These are phyloP conservation scores for Lipomyces orientalis DNA, from an alignment of 805 yeast species.

Conservation along the genomic window DNA sequence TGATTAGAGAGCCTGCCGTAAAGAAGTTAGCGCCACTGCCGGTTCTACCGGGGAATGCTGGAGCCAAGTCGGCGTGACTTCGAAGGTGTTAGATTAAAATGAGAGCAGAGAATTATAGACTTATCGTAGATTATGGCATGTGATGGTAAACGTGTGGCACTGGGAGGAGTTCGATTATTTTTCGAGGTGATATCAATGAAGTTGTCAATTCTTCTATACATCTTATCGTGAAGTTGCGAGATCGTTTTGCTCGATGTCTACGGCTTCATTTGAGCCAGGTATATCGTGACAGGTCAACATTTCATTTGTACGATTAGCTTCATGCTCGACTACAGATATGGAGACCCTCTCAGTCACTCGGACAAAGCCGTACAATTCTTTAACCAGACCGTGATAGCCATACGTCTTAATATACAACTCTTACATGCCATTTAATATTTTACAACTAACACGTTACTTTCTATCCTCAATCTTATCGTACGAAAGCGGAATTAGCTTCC, in stretches of 20 bases:
- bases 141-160: too few species aligned
- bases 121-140: too few species aligned
- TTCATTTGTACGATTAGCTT: too few species aligned
- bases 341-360: not conserved
- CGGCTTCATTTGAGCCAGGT: too few species aligned
- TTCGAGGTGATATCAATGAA: too few species aligned
- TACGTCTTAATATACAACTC: not conserved
- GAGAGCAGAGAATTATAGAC: not conserved
- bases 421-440: not conserved
- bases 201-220: too few species aligned
- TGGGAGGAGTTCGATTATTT: too few species aligned
- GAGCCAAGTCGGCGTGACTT: not conserved
- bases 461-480: conserved; percentile 25
- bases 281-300: too few species aligned
- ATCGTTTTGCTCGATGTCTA: too few species aligned
- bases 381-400: not conserved
- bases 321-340: not conserved
- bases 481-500: conserved; percentile 34
- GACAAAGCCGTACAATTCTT: not conserved
- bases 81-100: not conserved
- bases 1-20: conserved; percentile 29
- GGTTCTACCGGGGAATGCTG: not conserved
- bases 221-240: too few species aligned
- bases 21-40: conserved; percentile 21
- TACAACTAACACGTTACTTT: not conserved